Evolutionary conservation across 2,329 filamentous ascomycete genomes (phyloP), one percentile per base, ranked within the genome.

Genomic region (Cryphonectria japonica): DNA sequence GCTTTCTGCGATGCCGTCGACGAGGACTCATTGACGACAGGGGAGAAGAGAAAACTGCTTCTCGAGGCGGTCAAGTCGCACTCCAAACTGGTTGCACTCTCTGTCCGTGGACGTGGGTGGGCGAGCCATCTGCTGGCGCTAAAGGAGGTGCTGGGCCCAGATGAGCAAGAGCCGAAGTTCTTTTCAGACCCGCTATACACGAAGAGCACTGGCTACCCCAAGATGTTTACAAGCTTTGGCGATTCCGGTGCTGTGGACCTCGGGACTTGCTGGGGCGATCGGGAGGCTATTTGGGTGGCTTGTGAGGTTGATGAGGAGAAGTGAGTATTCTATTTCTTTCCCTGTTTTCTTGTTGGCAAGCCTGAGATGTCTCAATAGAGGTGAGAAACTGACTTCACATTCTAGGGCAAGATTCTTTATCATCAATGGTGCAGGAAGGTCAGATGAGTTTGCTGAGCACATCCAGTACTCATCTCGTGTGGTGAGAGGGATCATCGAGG

Each of bases 1-100:
- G 59, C 59, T 16, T 76, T 76, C 66, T 76, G 75, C 66, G 61
- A 60, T 26, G 59, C 72, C 2, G 73, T 69, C 4, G 13, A 32
- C 29, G 57, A 34, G 4, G 57, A 29, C 4, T 19, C 11, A 16
- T 13, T 60, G 9, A 3, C 14, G 3, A 29, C 13, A 16, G 57
- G 57, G 19, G 57, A 60, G 3, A 60, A 29, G 29, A 60, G 57
- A 34, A 16, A 14, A 14, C 57, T 60, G 4, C 32, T 60, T 19
- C 57, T 60, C 2, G 57, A 60, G 14, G 57, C 57, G 14, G 57
- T 60, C 5, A 32, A 22, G 57, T 60, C 57, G 14, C 57, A 60
- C 14, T 32, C 57, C 3, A 60, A 13, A 16, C 32, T 60, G 14
- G 57, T 60, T 13, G 32, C 32, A 29, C 13, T 60, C 13, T 60